Base-by-base conservation (phyloP, 495 filamentous ascomycete species). In the Durotheca rogersii region DNA sequence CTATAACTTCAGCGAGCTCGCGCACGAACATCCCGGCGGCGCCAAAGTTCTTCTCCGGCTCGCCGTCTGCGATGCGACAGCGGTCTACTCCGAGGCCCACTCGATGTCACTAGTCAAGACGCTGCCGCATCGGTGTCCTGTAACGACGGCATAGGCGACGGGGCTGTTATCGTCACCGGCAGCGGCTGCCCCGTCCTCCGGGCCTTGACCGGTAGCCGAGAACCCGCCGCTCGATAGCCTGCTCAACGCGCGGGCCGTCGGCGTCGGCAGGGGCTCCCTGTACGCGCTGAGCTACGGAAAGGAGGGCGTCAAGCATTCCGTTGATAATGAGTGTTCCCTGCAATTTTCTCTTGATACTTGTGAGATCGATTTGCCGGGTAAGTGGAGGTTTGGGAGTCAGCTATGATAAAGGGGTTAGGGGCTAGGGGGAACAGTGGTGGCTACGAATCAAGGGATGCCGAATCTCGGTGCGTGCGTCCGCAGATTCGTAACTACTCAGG, bases 1-100 rank as follows among this genome's bases (percentile, higher is more conserved):
- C 7, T 94, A 88, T 74, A 85, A 94, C 62, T 75, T 93, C 38
- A 85, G 77, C 6, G 75, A 81, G 12, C 87, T 88, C 46, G 66
- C 79, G 1, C 72, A 74, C 1, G 72, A 81, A 32, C 85, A 88
- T 54, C 85, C 85, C 3, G 85, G 84, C 1, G 85, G 85, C 15
- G 62, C 74, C 7, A 57, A 47, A 19, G 72, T 86, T 5, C 82
- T 90, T 23, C 63, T 86, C n/a, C 76, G 78, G 52, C 77, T 86
- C 53, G 87, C 88, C 11, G 87, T 87, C 20, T 71, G 67, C 23
- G 88, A 94, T 68, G 88, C 87, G 14, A 86, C 87, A 10, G 58
- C 72, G 30, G 78, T 81, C 5, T 94, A 90, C 67, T 72, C 77
- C 23, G 76, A 80, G 58, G 77, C 87, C 7, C 89, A 92, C 58